A percentile compares a stretch with the other conserved stretches of the same genome.
phyloP scores from a whole-genome alignment of 768 basidiomycete genomes.

The Auriculariales sp. region DNA sequence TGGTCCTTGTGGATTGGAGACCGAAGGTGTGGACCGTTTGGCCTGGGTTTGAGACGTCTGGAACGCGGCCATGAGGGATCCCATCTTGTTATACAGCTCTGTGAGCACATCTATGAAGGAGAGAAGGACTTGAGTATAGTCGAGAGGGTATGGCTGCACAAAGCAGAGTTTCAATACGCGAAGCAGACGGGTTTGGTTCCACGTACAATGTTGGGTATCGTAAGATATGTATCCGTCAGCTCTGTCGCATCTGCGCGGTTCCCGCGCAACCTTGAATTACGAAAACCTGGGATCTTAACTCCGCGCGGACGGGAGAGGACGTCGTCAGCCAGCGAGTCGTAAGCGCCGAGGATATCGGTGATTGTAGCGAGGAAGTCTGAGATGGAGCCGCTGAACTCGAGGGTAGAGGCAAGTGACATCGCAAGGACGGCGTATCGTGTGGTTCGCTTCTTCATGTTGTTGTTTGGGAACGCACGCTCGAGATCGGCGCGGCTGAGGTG shows the following conservation, averaged over 20 bases:
- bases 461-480: conserved; percentile 58
- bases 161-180: conserved; percentile 1
- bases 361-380: conserved; percentile 68
- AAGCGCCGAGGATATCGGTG: conserved; percentile 56
- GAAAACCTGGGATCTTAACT: background rate
- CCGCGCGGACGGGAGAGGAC: conserved; percentile 39
- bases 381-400: conserved; percentile 70
- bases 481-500: conserved; percentile 62
- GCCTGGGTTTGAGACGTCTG: background rate
- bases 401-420: conserved; percentile 60
- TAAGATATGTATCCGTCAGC: conserved; percentile 35
- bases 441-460: conserved; percentile 67
- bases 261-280: background rate
- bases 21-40: background rate
- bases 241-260: background rate
- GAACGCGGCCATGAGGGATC: background rate
- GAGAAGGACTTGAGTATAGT: conserved; percentile 80
- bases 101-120: conserved; percentile 82
- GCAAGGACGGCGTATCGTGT: conserved; percentile 73
- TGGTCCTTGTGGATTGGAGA: background rate
- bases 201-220: conserved; percentile 61
- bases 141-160: conserved; percentile 71
- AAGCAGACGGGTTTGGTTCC: background rate
- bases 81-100: conserved; percentile 71
- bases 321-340: conserved; percentile 66